These are phyloP conservation scores for Phytophthora crassamura DNA, from an alignment of 352 stramenopile genomes.

Conservation along the genomic window DNA sequence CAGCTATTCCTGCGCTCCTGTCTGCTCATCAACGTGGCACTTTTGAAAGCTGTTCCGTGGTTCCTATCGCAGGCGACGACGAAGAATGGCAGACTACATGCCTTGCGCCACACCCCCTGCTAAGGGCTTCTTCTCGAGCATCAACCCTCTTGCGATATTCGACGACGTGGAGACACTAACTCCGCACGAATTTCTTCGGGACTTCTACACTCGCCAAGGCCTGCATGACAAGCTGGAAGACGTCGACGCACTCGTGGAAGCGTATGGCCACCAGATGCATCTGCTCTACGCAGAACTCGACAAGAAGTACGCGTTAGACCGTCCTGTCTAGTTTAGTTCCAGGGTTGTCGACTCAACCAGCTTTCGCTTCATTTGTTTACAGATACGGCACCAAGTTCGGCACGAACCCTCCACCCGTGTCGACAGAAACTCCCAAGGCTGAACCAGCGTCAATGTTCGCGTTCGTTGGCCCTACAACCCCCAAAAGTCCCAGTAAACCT, in stretches of 20 bases:
- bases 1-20: slow-evolving; percentile 13
- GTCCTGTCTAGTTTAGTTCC: background rate
- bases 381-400: slow-evolving; percentile 75
- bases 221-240: slow-evolving; percentile 75
- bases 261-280: slow-evolving; percentile 60
- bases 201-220: slow-evolving; percentile 76
- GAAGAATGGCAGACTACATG: slow-evolving; percentile 28
- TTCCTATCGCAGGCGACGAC: background rate
- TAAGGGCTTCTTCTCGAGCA: slow-evolving; percentile 54
- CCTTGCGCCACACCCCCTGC: slow-evolving; percentile 17
- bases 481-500: slow-evolving; percentile 45
- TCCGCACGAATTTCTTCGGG: slow-evolving; percentile 64
- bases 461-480: slow-evolving; percentile 28
- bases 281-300: slow-evolving; percentile 71
- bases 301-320: slow-evolving; percentile 52
- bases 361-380: background rate
- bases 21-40: background rate
- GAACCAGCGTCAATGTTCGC: slow-evolving; percentile 30
- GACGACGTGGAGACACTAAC: slow-evolving; percentile 62
- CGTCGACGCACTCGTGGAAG: slow-evolving; percentile 62
- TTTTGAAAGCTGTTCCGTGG: background rate
- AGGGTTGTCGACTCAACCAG: background rate
- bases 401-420: slow-evolving; percentile 55
- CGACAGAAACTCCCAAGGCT: slow-evolving; percentile 35
- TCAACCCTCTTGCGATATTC: slow-evolving; percentile 66